A percentile compares a stretch with the other conserved stretches of the same genome.
Evolutionary conservation across 345 rosid genomes (phyloP).

Genomic region (Alliaria petiolata): DNA sequence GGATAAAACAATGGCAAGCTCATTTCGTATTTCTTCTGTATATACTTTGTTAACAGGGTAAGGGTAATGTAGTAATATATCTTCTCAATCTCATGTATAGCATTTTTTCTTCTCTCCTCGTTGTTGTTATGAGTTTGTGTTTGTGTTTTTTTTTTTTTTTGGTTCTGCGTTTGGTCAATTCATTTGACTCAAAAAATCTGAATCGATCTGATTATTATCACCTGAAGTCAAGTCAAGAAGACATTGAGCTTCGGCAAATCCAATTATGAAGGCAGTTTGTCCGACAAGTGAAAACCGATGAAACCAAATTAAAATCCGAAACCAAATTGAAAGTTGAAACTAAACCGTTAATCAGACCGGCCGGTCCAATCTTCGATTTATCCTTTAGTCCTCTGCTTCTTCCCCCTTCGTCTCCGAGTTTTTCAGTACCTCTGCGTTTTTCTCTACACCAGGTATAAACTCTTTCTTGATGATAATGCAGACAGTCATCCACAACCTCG

Average conservation of each 20-base stretch:
- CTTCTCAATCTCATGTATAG: slow-evolving; percentile 26
- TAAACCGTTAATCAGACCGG: not conserved
- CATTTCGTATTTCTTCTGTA: slow-evolving; percentile 24
- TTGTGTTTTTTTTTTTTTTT: not conserved
- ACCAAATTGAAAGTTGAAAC: not conserved
- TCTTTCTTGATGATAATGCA: slow-evolving; percentile 16
- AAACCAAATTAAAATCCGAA: not conserved
- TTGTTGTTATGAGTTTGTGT: not conserved
- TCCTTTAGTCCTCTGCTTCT: not conserved
- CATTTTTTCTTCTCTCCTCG: slow-evolving; percentile 1
- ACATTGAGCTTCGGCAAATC: not conserved
- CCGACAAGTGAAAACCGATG: not conserved
- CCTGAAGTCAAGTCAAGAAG: not conserved
- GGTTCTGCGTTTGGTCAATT: not conserved
- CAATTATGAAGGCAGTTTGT: not conserved
- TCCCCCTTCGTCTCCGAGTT: not conserved
- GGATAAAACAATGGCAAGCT: slow-evolving; percentile 17
- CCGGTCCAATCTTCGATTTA: not conserved
- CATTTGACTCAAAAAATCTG: not conserved
- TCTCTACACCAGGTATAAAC: not conserved
- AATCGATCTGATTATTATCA: not conserved
- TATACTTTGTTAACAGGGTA: slow-evolving; percentile 21
- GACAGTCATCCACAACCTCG: slow-evolving; percentile 18
- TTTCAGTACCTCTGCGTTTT: not conserved
- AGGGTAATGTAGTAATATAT: slow-evolving; percentile 13